These are phyloP conservation scores for Parasitella parasitica DNA, from an alignment of 371 early-diverging fungal species.

Conservation along the genomic window DNA sequence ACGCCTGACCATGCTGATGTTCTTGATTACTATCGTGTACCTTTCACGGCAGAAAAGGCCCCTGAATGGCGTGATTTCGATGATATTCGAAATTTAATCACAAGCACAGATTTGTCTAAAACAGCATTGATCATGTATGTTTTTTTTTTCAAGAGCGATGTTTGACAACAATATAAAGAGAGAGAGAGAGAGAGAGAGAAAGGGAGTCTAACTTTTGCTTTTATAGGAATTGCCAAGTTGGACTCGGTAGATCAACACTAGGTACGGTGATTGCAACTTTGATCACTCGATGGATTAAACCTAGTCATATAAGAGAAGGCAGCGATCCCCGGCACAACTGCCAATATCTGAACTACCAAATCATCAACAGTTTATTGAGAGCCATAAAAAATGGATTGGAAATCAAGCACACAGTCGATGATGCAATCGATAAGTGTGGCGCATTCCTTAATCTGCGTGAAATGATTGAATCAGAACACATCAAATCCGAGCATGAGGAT, in stretches of 20 bases:
- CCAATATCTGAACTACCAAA: conserved; percentile 41
- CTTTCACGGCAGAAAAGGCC: conserved; percentile 51
- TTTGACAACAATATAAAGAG: too few relatives aligned
- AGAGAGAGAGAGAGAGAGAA: too few relatives aligned
- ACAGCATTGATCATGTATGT: conserved; percentile 48
- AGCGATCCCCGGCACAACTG: conserved; percentile 7
- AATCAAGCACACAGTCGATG: conserved; percentile 52
- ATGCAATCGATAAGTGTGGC: conserved; percentile 51
- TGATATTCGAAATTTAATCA: conserved; percentile 33
- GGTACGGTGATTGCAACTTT: conserved; percentile 41
- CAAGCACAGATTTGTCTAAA: conserved; percentile 21
- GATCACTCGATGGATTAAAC: conserved; percentile 39
- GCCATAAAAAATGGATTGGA: conserved; percentile 58
- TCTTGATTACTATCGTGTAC: conserved; percentile 45
- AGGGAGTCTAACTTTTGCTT: neutral
- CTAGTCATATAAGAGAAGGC: neutral
- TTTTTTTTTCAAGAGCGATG: too few relatives aligned
- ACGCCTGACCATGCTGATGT: neutral
- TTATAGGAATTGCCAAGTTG: conserved; percentile 60
- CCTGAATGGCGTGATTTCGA: conserved; percentile 59
- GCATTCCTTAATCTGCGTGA: conserved; percentile 46
- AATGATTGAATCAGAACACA: conserved; percentile 46
- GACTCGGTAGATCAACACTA: conserved; percentile 55
- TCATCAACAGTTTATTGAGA: conserved; percentile 55
- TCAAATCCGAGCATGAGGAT: conserved; percentile 33